Percentiles rank a stretch among this genome's conserved stretches.
Evolutionary conservation across 495 filamentous ascomycete genomes (phyloP).

Genomic region (Elaphomyces granulatus): DNA sequence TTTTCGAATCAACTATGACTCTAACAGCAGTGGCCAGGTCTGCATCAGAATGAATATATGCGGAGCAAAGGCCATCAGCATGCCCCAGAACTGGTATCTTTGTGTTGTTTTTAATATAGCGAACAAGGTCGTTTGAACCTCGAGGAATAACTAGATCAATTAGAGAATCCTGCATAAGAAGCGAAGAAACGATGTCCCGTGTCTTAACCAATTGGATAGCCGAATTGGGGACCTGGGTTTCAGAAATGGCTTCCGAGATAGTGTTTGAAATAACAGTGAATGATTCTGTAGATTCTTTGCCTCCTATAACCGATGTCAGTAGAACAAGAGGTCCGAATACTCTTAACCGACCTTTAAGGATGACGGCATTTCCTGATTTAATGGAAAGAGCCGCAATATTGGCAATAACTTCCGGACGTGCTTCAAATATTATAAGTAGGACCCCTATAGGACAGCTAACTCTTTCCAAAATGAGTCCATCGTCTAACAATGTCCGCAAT

Average conservation of each 20-base stretch:
- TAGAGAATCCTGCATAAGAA: conserved; percentile 66
- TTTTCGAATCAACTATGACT: conserved; percentile 83
- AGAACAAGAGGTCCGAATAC: conserved; percentile 1
- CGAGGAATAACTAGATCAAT: conserved; percentile 94
- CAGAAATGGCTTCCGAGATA: conserved; percentile 64
- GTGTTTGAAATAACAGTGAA: conserved; percentile 78
- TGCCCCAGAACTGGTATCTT: conserved; percentile 94
- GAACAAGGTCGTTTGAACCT: conserved; percentile 85
- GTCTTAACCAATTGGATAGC: conserved; percentile 90
- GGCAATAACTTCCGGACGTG: conserved; percentile 94
- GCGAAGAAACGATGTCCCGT: conserved; percentile 70
- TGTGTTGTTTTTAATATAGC: conserved; percentile 76
- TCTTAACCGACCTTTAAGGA: conserved; percentile 55
- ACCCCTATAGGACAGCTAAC: conserved; percentile 92
- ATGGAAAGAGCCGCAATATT: conserved; percentile 96
- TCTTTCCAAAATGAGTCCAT: conserved; percentile 69
- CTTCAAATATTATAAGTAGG: conserved; percentile 94
- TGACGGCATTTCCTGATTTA: conserved; percentile 95
- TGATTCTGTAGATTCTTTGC: conserved; percentile 88
- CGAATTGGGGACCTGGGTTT: conserved; percentile 64
- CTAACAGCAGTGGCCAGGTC: conserved; percentile 55
- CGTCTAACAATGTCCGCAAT: conserved; percentile 74
- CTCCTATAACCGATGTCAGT: conserved; percentile 36
- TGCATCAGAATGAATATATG: conserved; percentile 75
- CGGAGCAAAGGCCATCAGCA: conserved; percentile 83